These are phyloP conservation scores for Auriscalpium vulgare DNA, from an alignment of 768 basidiomycete species.

Conservation along the genomic window DNA sequence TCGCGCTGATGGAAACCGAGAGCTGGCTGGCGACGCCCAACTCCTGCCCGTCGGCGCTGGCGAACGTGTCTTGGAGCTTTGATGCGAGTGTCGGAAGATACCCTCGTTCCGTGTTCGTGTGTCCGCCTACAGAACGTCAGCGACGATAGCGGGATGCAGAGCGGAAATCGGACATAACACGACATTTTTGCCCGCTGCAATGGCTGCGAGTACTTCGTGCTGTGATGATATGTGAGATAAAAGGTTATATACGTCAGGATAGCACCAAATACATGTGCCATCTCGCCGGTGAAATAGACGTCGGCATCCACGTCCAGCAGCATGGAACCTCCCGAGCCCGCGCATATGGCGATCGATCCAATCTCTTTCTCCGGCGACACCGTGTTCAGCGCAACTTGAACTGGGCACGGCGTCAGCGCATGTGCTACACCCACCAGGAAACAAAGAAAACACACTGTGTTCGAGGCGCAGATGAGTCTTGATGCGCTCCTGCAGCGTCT, in stretches of 20 bases:
- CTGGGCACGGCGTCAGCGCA: conserved; percentile 24
- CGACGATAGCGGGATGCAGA: not conserved
- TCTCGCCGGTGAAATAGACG: conserved; percentile 89
- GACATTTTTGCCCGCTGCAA: conserved; percentile 70
- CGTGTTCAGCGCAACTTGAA: conserved; percentile 55
- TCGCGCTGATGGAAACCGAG: conserved; percentile 63
- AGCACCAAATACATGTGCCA: conserved; percentile 61
- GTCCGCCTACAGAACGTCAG: conserved; percentile 50
- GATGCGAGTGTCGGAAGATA: conserved; percentile 72
- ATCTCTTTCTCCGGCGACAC: conserved; percentile 22
- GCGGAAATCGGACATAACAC: conserved; percentile 60
- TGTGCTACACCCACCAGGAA: conserved; percentile 4
- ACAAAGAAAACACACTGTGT: conserved; percentile 34
- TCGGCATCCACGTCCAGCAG: conserved; percentile 69
- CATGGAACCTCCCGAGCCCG: conserved; percentile 80
- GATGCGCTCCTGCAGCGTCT: conserved; percentile 34
- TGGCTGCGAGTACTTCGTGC: conserved; percentile 83
- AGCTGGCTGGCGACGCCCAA: conserved; percentile 22
- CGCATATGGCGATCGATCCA: conserved; percentile 78
- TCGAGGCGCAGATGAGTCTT: conserved; percentile 18
- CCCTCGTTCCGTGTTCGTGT: conserved; percentile 92
- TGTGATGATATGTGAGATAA: conserved; percentile 24
- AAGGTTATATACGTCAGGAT: conserved; percentile 2
- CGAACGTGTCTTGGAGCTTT: conserved; percentile 50
- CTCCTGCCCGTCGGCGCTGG: conserved; percentile 27